A percentile compares a stretch with the other conserved stretches of the same genome.
Conservation (phyloP, 164 flowering plant genomes). For the Sextonia rubra region DNA sequence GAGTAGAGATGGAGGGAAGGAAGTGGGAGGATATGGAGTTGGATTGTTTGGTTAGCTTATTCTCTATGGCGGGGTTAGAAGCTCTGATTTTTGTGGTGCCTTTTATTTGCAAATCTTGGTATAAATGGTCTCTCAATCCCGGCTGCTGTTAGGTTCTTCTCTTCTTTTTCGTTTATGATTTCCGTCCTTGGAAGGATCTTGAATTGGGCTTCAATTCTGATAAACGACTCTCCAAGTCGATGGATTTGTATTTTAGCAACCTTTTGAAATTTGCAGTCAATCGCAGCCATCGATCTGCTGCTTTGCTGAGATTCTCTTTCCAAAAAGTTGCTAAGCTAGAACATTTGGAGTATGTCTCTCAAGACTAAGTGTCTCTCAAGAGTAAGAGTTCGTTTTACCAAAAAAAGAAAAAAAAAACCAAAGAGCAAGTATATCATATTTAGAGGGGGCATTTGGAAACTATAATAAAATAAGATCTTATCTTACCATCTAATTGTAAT, state of each 20-base stretch:
- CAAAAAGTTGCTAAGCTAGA: too few species aligned
- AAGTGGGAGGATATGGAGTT: neutral
- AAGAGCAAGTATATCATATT: too few species aligned
- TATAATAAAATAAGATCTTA: too few species aligned
- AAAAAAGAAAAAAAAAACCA: too few species aligned
- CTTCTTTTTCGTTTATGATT: neutral
- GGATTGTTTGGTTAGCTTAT: neutral
- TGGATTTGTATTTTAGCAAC: neutral
- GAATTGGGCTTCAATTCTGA: too few species aligned
- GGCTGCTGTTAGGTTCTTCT: neutral
- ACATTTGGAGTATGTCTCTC: too few species aligned
- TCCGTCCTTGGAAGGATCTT: neutral
- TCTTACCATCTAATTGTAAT: too few species aligned
- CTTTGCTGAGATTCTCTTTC: neutral
- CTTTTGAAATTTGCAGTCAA: neutral
- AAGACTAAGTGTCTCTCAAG: too few species aligned
- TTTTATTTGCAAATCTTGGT: neutral
- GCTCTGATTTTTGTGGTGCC: neutral
- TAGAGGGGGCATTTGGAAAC: too few species aligned
- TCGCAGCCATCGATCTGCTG: neutral
- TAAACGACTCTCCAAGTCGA: neutral
- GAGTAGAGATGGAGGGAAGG: neutral
- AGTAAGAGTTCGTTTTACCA: too few species aligned
- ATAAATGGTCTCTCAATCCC: neutral
- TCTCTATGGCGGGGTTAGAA: neutral